Base-by-base conservation (phyloP, 2,329 filamentous ascomycete species). In the Venturia asperata region DNA sequence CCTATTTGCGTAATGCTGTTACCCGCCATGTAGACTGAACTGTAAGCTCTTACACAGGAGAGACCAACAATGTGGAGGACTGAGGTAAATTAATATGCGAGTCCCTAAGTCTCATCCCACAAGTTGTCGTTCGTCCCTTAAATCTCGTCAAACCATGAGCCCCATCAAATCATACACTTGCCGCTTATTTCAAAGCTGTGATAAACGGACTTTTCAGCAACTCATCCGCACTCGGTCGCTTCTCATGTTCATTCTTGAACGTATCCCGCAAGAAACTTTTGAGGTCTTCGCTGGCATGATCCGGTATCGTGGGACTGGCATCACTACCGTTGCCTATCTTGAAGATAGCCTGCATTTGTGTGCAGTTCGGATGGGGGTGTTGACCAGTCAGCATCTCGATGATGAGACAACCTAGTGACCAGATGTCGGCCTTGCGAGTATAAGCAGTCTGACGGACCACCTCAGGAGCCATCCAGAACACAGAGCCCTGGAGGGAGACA, bases 391-490 rank as follows among this genome's bases (percentile, higher is more conserved):
- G 96, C 94, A 99, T 99, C 80, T 99, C 94, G 30, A 99, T 93
- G 17, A 99, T 91, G 63, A 99, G 81, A 75, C 94, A 99, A 42
- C 94, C 94, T 30, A 99, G 84, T 58, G 91, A 96, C 94, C 94
- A 99, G 71, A 99, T 99, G 73, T 99, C 94, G 17, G 94, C 94
- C 79, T 97, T 97, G 78, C 93, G 91, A 5, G 93, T 97, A 78
- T 99, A 97, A 6, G 92, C 92, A 3, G 93, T 97, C 78, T 97
- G 94, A 72, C 94, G 94, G 68, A 99, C 94, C 24, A 99, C 94
- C 79, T 99, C 94, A 10, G 94, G 94, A 0, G 94, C 94, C 94
- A 99, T 99, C 94, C 94, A 99, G 79, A 97, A 99, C 63, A 99
- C 94, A 34, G 92, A 97, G 17, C 94, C 94, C 76, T 99, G 94